Base-by-base conservation (phyloP, 2,329 filamentous ascomycete species). In the Stachybotrys chlorohalonatus region DNA sequence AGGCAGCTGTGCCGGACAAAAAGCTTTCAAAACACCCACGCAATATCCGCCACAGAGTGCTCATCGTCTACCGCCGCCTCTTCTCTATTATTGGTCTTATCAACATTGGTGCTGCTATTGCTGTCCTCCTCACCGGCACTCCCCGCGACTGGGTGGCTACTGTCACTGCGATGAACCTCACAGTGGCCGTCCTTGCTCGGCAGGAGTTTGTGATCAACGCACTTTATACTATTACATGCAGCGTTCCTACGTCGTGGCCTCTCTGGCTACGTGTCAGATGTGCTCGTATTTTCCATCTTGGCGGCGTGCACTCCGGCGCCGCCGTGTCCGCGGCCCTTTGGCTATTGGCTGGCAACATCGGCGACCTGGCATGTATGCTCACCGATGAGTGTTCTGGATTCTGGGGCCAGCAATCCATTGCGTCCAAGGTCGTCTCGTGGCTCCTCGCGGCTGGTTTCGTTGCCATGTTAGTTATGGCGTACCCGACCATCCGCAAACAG, bases 401-500 rank as follows among this genome's bases (percentile, higher is more conserved):
- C 31, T 64, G 62, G 62, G 61, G 61, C 0, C 55, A 42, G 0
- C 49, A 63, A 11, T 74, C 80, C 7, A 64, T 78, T 11, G 66
- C 70, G 36, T 68, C 68, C 3, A 63, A 70, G 48, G 70, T 76
- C 7, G 66, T 87, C 24, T 78, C 81, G 9, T 85, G 80, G 63
- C 63, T 85, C n/a, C 75, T 89, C 24, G 71, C 81, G n/a, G 64
- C 70, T 1, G 73, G 89, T 52, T 76, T 89, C 58, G 60, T 81
- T 52, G 64, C 72, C 24, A 86, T 90, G 63, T 73, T 87, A 48
- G 68, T 73, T 51, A 79, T 84, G 53, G 85, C 88, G 1, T 78
- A 85, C 64, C 87, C 88, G 1, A 65, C 68, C 8, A 74, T 90
- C 55, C 82, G 88, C 30, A 74, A 76, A 60, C 77, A 74, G 32